phyloP scores from a whole-genome alignment of 441 rosid genomes.

The Omphalea diandra region DNA sequence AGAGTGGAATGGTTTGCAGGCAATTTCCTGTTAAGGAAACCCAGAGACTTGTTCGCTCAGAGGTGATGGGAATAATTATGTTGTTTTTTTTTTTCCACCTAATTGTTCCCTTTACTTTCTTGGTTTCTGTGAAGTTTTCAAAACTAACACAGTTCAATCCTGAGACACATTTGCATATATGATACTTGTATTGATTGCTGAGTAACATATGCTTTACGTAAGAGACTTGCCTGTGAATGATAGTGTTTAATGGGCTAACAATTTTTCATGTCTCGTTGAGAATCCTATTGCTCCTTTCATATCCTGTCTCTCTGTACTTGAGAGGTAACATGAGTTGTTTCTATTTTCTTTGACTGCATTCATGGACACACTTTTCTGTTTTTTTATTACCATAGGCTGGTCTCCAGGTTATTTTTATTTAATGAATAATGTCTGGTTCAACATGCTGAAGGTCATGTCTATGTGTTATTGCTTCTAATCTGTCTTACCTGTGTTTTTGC shows the following conservation, averaged over 20 bases:
- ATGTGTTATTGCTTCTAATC: background rate
- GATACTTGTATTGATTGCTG: background rate
- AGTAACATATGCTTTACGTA: background rate
- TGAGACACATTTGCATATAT: background rate
- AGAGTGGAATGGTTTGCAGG: slow-evolving; percentile 78
- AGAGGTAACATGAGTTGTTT: background rate
- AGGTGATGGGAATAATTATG: slow-evolving; percentile 38
- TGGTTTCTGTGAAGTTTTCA: background rate
- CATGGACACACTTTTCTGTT: no score
- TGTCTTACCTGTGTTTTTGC: slow-evolving; percentile 12
- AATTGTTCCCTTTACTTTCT: background rate
- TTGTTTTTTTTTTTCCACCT: background rate
- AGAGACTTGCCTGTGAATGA: background rate
- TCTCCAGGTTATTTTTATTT: background rate
- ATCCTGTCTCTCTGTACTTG: background rate
- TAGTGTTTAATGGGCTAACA: background rate
- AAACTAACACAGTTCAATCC: background rate
- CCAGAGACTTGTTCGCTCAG: slow-evolving; percentile 65
- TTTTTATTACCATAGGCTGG: background rate
- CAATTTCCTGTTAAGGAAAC: slow-evolving; percentile 90
- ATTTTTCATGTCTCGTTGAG: background rate
- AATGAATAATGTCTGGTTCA: background rate
- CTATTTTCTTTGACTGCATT: background rate
- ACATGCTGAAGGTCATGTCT: background rate
- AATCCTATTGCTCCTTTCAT: background rate